Base-by-base conservation (phyloP, 2,329 filamentous ascomycete genomes). In the Penicillium sclerotigenum region DNA sequence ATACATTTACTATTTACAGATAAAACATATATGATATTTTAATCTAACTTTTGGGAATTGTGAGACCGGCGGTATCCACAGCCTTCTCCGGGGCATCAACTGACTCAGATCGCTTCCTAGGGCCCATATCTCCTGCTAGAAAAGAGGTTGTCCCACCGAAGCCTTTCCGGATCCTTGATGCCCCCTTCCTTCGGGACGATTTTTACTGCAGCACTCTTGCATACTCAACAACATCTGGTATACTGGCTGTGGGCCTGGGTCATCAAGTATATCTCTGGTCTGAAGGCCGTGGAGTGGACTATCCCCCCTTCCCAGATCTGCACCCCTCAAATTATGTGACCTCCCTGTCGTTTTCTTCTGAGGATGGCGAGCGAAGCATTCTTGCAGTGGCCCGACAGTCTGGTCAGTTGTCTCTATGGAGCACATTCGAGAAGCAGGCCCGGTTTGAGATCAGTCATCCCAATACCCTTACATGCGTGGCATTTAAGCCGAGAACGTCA, bases 201-300 rank as follows among this genome's bases (percentile, higher is more conserved):
- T 99, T 92, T 71, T 99, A 99, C 71, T 97, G 91, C 75, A 94
- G 92, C 0, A 81, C 92, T 2, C 80, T 99, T 52, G 91, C 94
- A 10, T 97, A 96, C 72, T 96, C 88, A 0, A 73, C 82, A 38
- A 88, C 84, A 8, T 83, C 85, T 48, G 83, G 88, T 51, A 89
- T 87, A 14, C 81, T 99, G 16, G 93, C 91, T 18, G 90, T 97
- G 18, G 93, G 90, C 0, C 80, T 97, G 14, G 87, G 87, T 0
- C 85, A 87, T 52, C 80, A 86, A 34, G 83, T 99, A 5, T 97
- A 96, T 71, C 83, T 90, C 5, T 99, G 93, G 94, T 93, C 91
- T 0, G 92, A 97, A 70, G 74, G 78, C 33, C 77, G 79, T 29
- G 88, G 88, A 3, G 88, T 91, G 20, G 80, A 82, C 36, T 81